phyloP scores from a whole-genome alignment of 352 stramenopile species.

The Chrysophaeum taylorii region DNA sequence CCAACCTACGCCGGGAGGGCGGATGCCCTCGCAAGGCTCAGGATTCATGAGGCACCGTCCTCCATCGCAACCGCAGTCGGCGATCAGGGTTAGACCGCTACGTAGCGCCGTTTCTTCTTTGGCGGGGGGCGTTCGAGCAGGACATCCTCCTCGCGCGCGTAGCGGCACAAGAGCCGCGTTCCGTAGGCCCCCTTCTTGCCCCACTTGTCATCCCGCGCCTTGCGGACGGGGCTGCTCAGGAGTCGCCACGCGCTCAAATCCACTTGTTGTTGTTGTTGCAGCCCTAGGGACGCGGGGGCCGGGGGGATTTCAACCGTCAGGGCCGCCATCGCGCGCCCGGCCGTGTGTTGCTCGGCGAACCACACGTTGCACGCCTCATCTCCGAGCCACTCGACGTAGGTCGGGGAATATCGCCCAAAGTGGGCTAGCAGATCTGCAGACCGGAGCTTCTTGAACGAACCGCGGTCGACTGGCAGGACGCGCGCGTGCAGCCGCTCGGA shows the following conservation, averaged over 20 bases:
- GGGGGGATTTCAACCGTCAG: background rate
- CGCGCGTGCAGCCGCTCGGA: background rate
- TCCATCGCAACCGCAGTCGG: no score
- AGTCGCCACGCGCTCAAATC: background rate
- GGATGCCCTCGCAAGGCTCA: no score
- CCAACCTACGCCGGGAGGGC: no score
- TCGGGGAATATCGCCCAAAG: background rate
- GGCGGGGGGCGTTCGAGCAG: no score
- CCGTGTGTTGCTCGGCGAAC: background rate
- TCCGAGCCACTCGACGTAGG: slow-evolving; percentile 5
- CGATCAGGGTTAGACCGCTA: no score
- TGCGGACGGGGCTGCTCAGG: background rate
- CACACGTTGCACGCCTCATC: background rate
- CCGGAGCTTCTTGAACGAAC: slow-evolving; percentile 7
- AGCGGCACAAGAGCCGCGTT: background rate
- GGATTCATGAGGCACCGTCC: no score
- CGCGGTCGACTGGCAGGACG: background rate
- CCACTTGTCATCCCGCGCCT: background rate
- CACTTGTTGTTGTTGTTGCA: background rate
- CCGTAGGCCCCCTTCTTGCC: background rate
- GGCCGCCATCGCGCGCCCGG: background rate
- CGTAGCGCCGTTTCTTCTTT: no score
- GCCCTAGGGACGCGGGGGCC: background rate
- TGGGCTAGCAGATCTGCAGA: background rate
- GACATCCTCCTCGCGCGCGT: background rate